Conservation (phyloP, 169 alveolate genomes). For the Cryptosporidium muris region DNA sequence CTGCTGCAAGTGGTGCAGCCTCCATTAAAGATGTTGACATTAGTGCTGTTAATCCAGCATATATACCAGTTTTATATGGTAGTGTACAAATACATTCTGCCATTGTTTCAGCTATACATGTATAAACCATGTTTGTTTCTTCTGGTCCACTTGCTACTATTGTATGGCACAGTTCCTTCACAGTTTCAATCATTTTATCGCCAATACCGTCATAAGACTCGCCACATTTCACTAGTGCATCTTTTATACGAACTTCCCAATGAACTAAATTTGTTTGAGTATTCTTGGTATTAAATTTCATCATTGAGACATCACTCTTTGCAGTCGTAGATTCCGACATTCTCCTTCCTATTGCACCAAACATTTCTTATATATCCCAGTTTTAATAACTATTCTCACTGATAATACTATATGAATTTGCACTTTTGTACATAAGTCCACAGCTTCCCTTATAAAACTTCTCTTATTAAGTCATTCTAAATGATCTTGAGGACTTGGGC, state of each 20-base stretch:
- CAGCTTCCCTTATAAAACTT: too few relatives aligned
- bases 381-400: too few relatives aligned
- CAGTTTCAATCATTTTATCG: slow-evolving; percentile 30
- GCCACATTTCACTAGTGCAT: slow-evolving; percentile 11
- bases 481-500: too few relatives aligned
- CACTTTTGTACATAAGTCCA: too few relatives aligned
- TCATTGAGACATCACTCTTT: background rate
- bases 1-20: slow-evolving; percentile 15
- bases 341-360: background rate
- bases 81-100: slow-evolving; percentile 54
- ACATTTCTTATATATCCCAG: background rate
- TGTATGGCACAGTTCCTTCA: slow-evolving; percentile 1
- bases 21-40: slow-evolving; percentile 59
- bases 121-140: slow-evolving; percentile 17
- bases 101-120: background rate
- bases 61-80: slow-evolving; percentile 62
- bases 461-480: too few relatives aligned
- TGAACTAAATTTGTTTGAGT: background rate
- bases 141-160: slow-evolving; percentile 2
- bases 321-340: background rate
- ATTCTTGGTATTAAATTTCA: background rate
- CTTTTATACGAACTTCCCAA: slow-evolving; percentile 9
- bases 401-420: too few relatives aligned
- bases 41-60: slow-evolving; percentile 63
- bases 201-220: slow-evolving; percentile 67